Evolutionary conservation across 2,329 filamentous ascomycete species (phyloP), one percentile per base, ranked within the genome.

Genomic region (Lachnellula subtilissima): DNA sequence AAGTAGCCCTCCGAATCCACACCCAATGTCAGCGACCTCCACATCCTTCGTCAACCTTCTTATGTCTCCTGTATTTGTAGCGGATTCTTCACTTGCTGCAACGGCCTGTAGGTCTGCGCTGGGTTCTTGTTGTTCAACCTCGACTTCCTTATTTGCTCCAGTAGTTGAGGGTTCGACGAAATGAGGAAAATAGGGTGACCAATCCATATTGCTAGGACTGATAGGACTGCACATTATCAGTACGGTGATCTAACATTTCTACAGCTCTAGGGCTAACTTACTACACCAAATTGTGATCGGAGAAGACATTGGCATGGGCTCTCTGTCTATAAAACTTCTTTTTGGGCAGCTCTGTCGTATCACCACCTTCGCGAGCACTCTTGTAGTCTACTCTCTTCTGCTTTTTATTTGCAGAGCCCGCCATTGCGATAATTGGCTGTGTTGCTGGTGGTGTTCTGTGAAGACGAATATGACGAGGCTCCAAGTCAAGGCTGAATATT

Each of bases 271-370:
- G 36, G 36, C 23, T 25, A 46, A 76, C 84, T 67, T 82, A 96
- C 94, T 99, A 99, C 67, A 81, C 80, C 70, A 99, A 78, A 56
- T 83, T 78, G 76, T 99, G 94, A 69, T 99, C 94, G 2, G 93
- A 97, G 75, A 99, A 99, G 6, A 93, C 92, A 76, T 99, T 99
- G 61, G 94, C 94, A 75, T 99, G 94, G 39, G 94, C 94, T 72
- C 94, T 84, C 74, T 99, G 94, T 54, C 94, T 85, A 73, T 96
- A 99, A 76, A 94, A 96, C 76, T 89, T 93, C 79, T 99, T 99
- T 74, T 90, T 87, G 9, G 94, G 94, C 66, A 97, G 75, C 66
- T 69, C 65, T 32, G 61, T 64, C 17, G 59, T 62, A 8, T 56
- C 59, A 22, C 73, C 77, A 68, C 81, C 77, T 60, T 81, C 75